Percentiles rank a stretch among this genome's conserved stretches.
Evolutionary conservation across 257 asterid species (phyloP).

Genomic region (Linderniella brevidens): DNA sequence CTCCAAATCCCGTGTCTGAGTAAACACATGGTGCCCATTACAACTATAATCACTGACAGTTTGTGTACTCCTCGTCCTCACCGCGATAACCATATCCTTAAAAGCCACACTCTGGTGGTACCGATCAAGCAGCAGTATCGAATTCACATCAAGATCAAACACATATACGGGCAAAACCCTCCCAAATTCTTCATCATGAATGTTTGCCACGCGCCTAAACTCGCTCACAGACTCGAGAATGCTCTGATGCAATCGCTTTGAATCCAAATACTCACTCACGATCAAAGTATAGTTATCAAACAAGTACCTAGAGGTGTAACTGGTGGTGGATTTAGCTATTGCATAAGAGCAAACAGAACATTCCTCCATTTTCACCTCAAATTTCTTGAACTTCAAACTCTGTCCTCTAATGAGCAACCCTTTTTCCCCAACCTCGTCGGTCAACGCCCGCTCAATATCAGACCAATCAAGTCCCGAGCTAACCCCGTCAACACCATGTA

Average conservation of each 20-base stretch:
- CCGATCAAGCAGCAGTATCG: background rate
- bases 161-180: background rate
- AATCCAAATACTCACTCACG: background rate
- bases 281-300: background rate
- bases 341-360: conserved; percentile 83
- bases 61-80: conserved; percentile 32
- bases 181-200: conserved; percentile 24
- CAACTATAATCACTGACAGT: conserved; percentile 84
- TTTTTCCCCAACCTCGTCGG: conserved; percentile 41
- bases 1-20: conserved; percentile 64
- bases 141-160: background rate
- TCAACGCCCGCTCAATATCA: conserved; percentile 43
- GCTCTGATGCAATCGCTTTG: conserved; percentile 4
- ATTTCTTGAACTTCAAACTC: conserved; percentile 55
- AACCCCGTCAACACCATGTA: conserved; percentile 25
- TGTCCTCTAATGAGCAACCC: conserved; percentile 65
- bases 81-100: background rate
- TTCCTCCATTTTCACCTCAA: conserved; percentile 45
- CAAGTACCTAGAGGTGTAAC: background rate
- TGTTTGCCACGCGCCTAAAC: conserved; percentile 45
- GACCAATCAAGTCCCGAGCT: conserved; percentile 53
- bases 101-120: background rate
- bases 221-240: conserved; percentile 48
- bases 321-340: conserved; percentile 26
- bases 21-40: conserved; percentile 73